A percentile compares a stretch with the other conserved stretches of the same genome.
These are phyloP conservation scores for Penicillium angulare DNA, from an alignment of 495 filamentous ascomycete genomes.

Conservation along the genomic window DNA sequence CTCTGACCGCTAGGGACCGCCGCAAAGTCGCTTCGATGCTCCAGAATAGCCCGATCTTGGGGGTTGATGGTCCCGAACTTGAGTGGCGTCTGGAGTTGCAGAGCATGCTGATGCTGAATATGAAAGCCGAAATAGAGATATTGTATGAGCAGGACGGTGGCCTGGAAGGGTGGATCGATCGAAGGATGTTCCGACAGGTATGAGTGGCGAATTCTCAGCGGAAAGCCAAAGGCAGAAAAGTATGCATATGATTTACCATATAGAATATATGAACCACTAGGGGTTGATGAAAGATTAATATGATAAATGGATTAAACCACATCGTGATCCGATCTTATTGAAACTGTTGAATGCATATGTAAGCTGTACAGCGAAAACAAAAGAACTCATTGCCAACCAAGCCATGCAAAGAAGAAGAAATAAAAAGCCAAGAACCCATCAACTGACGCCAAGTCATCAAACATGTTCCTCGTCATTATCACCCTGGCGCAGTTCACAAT, in stretches of 20 bases:
- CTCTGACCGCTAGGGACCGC: slow-evolving; percentile 63
- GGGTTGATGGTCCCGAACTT: slow-evolving; percentile 45
- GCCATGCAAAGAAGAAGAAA: slow-evolving; percentile 24
- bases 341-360: slow-evolving; percentile 5
- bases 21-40: slow-evolving; percentile 68
- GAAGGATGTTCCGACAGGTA: slow-evolving; percentile 30
- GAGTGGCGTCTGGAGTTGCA: slow-evolving; percentile 70
- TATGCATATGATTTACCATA: neutral
- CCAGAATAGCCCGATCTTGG: slow-evolving; percentile 47
- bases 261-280: neutral
- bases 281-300: too few species aligned
- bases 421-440: slow-evolving; percentile 11
- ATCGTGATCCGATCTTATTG: neutral
- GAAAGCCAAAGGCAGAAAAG: neutral
- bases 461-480: slow-evolving; percentile 7
- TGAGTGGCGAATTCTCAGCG: neutral
- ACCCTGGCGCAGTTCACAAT: slow-evolving; percentile 22
- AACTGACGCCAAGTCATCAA: slow-evolving; percentile 22
- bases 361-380: slow-evolving; percentile 14
- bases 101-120: slow-evolving; percentile 78
- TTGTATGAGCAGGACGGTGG: slow-evolving; percentile 60
- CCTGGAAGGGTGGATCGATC: slow-evolving; percentile 65
- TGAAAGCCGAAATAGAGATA: slow-evolving; percentile 89
- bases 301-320: too few species aligned
- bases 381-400: slow-evolving; percentile 10